Evolutionary conservation across 352 stramenopile species (phyloP).

Genomic region (Phytopythium oedochilum): DNA sequence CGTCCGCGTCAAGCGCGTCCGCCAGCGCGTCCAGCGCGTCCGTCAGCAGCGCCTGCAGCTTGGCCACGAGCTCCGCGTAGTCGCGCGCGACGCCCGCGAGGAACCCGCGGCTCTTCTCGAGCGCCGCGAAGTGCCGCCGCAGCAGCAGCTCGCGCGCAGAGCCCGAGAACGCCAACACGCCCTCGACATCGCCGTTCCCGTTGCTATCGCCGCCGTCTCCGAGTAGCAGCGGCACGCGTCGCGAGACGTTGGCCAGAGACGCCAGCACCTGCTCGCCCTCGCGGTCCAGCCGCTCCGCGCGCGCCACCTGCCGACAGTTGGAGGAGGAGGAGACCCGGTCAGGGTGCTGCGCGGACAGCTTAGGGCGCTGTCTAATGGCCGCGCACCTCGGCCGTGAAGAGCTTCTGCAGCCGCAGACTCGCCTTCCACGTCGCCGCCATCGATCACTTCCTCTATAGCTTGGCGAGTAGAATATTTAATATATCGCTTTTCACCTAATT

Average conservation of each 20-base stretch:
- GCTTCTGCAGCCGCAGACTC: background rate
- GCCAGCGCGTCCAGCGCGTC: slow-evolving; percentile 21
- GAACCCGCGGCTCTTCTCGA: slow-evolving; percentile 64
- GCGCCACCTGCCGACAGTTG: slow-evolving; percentile 25
- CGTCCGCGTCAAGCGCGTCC: slow-evolving; percentile 11
- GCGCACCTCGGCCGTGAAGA: background rate
- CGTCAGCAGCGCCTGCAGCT: slow-evolving; percentile 30
- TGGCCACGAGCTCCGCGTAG: slow-evolving; percentile 35
- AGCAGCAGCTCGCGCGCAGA: slow-evolving; percentile 38
- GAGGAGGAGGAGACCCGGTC: too few species aligned
- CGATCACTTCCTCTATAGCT: too few species aligned
- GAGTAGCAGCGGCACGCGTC: slow-evolving; percentile 47
- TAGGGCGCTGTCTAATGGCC: background rate
- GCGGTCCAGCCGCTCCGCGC: slow-evolving; percentile 42
- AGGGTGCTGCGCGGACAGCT: too few species aligned
- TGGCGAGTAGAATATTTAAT: too few species aligned
- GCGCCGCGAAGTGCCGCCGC: slow-evolving; percentile 56
- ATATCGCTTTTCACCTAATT: too few species aligned
- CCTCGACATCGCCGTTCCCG: slow-evolving; percentile 17
- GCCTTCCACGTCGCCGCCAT: background rate
- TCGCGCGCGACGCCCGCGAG: slow-evolving; percentile 47
- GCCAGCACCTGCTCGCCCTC: slow-evolving; percentile 63
- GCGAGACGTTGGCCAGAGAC: slow-evolving; percentile 62
- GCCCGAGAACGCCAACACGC: slow-evolving; percentile 36
- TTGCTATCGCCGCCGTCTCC: background rate